Evolutionary conservation across 2,329 filamentous ascomycete species (phyloP).

Genomic region (Xylaria sp.): DNA sequence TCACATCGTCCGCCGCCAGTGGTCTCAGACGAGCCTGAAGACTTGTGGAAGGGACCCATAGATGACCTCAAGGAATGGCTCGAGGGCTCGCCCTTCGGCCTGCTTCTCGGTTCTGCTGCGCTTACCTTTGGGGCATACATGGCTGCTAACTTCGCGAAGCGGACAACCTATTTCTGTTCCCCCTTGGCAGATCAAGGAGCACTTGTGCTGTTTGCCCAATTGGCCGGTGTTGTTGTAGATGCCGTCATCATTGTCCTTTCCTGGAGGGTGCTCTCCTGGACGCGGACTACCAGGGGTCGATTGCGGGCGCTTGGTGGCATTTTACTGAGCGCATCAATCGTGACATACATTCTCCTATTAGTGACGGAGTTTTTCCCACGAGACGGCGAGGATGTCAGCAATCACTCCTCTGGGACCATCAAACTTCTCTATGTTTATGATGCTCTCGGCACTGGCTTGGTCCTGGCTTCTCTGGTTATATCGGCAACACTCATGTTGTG

Average conservation of each 20-base stretch:
- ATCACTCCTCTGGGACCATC: conserved; percentile 32
- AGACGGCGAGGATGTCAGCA: conserved; percentile 22
- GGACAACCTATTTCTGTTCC: conserved; percentile 51
- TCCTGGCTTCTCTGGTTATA: conserved; percentile 40
- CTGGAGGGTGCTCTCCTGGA: conserved; percentile 50
- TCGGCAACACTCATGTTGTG: conserved; percentile 43
- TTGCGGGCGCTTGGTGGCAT: conserved; percentile 43
- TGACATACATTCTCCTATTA: conserved; percentile 36
- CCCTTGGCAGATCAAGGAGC: conserved; percentile 36
- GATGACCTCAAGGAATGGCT: conserved; percentile 48
- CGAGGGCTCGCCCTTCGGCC: conserved; percentile 36
- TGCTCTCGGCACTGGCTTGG: conserved; percentile 43
- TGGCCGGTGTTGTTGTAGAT: conserved; percentile 43
- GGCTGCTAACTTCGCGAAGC: conserved; percentile 34
- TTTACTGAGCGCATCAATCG: conserved; percentile 38
- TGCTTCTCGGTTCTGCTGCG: conserved; percentile 35
- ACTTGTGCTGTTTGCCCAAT: conserved; percentile 39
- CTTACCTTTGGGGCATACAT: conserved; percentile 42
- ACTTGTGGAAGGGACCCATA: conserved; percentile 39
- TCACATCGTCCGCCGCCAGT: conserved; percentile 32
- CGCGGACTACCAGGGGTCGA: conserved; percentile 42
- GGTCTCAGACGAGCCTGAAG: conserved; percentile 43
- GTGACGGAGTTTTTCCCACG: conserved; percentile 29
- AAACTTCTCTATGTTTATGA: conserved; percentile 46
- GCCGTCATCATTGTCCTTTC: conserved; percentile 41